Evolutionary conservation across 2,329 filamentous ascomycete species (phyloP), one percentile per base, ranked within the genome.

Genomic region (Graphilbum ipis-grandicollis): DNA sequence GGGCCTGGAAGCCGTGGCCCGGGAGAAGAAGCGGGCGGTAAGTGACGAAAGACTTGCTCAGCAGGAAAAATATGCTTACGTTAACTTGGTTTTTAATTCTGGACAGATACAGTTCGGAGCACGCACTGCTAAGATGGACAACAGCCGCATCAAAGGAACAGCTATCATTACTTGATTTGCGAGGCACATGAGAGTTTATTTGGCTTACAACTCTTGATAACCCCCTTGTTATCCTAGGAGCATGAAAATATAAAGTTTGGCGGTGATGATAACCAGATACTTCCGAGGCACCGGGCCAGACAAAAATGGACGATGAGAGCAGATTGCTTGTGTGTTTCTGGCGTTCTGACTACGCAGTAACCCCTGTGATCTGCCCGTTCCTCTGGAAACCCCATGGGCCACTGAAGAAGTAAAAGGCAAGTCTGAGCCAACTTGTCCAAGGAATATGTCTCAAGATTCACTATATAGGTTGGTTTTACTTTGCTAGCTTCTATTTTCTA

Each of bases 1-100:
- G 26, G 80, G 77, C 3, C 76, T 96, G 70, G 54, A 54, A 2
- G 58, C 56, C 6, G 81, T 85, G 2, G 77, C 88, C 5, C 59
- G 60, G n/a, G 86, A 96, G 56, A 93, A 90, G 66, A 98, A 98
- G 58, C 68, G 86, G 50, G 88, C 88, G 15, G 80, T 85, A 59
- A 52, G 76, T 46, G 10, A 9, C 8, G 21, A 3, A 9, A 13
- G 13, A 14, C 6, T n/a, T 10, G 14, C 9, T 10, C n/a, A 14
- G 28, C 9, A n/a, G n/a, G n/a, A n/a, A n/a, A n/a, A n/a, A 12
- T 29, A 10, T 29, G 9, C 14, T 29, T 5, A n/a, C n/a, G n/a
- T n/a, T n/a, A n/a, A n/a, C n/a, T n/a, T n/a, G n/a, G n/a, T 28
- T 28, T 7, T 13, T 28, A 13, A 14, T 26, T 2, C 29, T 39